Base-by-base conservation (phyloP, 169 alveolate genomes). In the Babesia gibsoni region DNA sequence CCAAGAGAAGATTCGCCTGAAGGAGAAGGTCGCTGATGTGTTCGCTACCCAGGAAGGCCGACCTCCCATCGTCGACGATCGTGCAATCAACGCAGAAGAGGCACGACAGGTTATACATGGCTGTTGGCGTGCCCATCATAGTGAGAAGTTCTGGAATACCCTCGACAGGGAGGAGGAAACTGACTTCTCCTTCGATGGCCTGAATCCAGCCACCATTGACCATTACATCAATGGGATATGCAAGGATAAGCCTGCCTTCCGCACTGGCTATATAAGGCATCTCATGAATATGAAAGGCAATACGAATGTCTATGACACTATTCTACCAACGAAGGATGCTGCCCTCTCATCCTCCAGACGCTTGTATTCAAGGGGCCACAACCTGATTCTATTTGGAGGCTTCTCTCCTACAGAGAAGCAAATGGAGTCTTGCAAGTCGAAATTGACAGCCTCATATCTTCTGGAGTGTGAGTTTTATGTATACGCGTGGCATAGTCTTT, bases 71-170 rank as follows among this genome's bases (percentile, higher is more conserved):
- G 0, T 33, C 37, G 42, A 42, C 45, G 72, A 61, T 27, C 56
- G 16, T 36, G 23, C 36, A 16, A 10, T 77, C 36, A 39, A 65
- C 14, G 23, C 72, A 14, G 80, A 77, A 23, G 86, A 77, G 33
- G 63, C 67, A 25, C 52, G 66, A 48, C 57, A 49, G 32, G 61
- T 77, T 9, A 27, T 77, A 37, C 73, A 77, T 52, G 86, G 86
- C 22, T 25, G 53, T 9, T 77, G 86, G 86, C 25, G 41, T 1
- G 45, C 79, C 29, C 53, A 67, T 8, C 57, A 53, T 23, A 67
- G 82, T 36, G 86, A 77, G 8, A 30, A n/a, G 45, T 37, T 77
- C 56, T 77, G 86, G 86, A 30, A 46, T 29, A 54, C 52, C 23
- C 7, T 77, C 22, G 39, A 32, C 30, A 43, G 9, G 46, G 72